These are phyloP conservation scores for Torulaspora microellipsoides DNA, from an alignment of 805 yeast species.

Conservation along the genomic window DNA sequence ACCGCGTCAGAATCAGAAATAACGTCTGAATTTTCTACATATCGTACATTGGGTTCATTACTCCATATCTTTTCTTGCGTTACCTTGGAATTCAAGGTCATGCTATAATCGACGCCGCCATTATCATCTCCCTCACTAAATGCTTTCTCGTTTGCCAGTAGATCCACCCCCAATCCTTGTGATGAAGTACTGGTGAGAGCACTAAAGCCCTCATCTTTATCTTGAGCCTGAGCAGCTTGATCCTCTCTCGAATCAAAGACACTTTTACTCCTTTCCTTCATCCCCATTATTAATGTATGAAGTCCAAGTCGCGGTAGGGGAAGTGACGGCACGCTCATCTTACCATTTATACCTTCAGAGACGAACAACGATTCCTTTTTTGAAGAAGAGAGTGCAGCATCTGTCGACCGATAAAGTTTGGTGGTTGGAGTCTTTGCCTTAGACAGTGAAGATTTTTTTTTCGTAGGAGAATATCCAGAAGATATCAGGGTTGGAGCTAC, in stretches of 20 bases:
- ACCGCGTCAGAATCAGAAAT: slow-evolving; percentile 31
- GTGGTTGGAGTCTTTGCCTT: slow-evolving; percentile 8
- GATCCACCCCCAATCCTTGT: slow-evolving; percentile 8
- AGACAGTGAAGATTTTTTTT: slow-evolving; percentile 1
- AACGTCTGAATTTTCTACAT: slow-evolving; percentile 26
- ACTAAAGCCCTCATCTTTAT: slow-evolving; percentile 5
- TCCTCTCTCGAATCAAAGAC: slow-evolving; percentile 19
- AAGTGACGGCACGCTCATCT: slow-evolving; percentile 44
- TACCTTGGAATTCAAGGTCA: slow-evolving; percentile 30
- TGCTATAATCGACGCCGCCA: slow-evolving; percentile 31
- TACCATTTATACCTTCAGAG: slow-evolving; percentile 13
- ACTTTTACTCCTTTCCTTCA: slow-evolving; percentile 38
- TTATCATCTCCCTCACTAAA: slow-evolving; percentile 38
- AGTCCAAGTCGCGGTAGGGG: slow-evolving; percentile 60
- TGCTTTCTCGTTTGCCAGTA: slow-evolving; percentile 12
- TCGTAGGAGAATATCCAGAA: slow-evolving; percentile 30
- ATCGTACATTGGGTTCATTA: slow-evolving; percentile 30
- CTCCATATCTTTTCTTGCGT: slow-evolving; percentile 28
- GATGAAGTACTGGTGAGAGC: slow-evolving; percentile 15
- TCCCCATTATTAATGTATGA: slow-evolving; percentile 59
- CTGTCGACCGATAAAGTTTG: not conserved
- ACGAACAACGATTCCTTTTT: slow-evolving; percentile 9
- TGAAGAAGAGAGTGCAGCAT: slow-evolving; percentile 9
- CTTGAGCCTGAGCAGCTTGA: slow-evolving; percentile 8
- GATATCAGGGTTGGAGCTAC: slow-evolving; percentile 69